Percentiles rank a stretch among this genome's conserved stretches.
Evolutionary conservation across 331 rosid species (phyloP).

Genomic region (Arachis monticola): DNA sequence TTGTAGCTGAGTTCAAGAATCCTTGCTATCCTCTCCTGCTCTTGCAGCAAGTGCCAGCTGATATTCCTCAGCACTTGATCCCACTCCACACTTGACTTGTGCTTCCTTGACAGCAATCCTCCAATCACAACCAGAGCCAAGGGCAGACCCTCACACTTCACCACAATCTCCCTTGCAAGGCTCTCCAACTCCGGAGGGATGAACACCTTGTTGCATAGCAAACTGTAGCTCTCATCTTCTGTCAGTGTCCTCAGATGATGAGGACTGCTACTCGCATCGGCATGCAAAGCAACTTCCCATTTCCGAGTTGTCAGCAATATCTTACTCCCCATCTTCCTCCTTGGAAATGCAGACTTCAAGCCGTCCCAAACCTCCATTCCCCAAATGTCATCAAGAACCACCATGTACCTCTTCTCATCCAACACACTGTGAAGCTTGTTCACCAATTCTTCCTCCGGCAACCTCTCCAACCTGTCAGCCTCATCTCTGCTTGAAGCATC

Average conservation of each 20-base stretch:
- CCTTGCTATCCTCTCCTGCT: slow-evolving; percentile 42
- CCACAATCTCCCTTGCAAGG: slow-evolving; percentile 50
- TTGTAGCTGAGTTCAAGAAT: slow-evolving; percentile 56
- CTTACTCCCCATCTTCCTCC: slow-evolving; percentile 49
- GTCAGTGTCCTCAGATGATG: slow-evolving; percentile 43
- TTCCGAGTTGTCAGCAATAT: slow-evolving; percentile 53
- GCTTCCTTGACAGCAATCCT: slow-evolving; percentile 52
- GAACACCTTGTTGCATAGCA: slow-evolving; percentile 50
- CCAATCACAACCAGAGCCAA: slow-evolving; percentile 57
- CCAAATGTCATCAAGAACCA: slow-evolving; percentile 56
- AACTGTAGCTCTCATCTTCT: slow-evolving; percentile 48
- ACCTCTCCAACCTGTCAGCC: slow-evolving; percentile 19
- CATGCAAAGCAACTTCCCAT: slow-evolving; percentile 54
- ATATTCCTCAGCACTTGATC: slow-evolving; percentile 40
- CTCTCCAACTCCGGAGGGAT: slow-evolving; percentile 44
- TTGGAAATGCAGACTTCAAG: slow-evolving; percentile 48
- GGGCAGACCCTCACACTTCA: slow-evolving; percentile 55
- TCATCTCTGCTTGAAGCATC: slow-evolving; percentile 33
- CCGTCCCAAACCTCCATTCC: slow-evolving; percentile 57
- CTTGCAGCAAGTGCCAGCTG: slow-evolving; percentile 48
- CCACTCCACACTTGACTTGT: slow-evolving; percentile 49
- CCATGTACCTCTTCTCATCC: slow-evolving; percentile 48
- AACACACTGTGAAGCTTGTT: slow-evolving; percentile 37
- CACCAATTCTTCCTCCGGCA: slow-evolving; percentile 44
- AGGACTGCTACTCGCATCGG: slow-evolving; percentile 41